phyloP scores from a whole-genome alignment of 345 rosid genomes.

The Lepidium sativum region DNA sequence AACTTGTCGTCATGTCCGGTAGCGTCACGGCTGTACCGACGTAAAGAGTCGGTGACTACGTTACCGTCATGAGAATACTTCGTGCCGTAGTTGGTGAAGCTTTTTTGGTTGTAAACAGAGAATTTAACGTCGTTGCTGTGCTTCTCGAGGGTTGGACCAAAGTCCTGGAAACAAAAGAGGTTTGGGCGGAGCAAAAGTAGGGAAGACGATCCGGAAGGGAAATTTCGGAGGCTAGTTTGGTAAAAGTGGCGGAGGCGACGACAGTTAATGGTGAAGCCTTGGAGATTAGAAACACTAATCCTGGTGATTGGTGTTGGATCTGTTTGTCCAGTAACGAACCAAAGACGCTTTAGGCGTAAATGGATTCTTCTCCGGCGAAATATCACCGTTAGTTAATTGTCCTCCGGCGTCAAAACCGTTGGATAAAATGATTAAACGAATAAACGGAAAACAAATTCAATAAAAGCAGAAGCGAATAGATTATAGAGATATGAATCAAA shows the following conservation, averaged over 20 bases:
- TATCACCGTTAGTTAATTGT: constrained; percentile 16
- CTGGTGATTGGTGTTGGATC: constrained; percentile 38
- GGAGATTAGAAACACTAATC: constrained; percentile 54
- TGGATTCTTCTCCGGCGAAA: constrained; percentile 36
- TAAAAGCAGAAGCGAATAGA: background rate
- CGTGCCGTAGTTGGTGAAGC: constrained; percentile 77
- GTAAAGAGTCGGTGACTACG: constrained; percentile 41
- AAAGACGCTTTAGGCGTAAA: constrained; percentile 65
- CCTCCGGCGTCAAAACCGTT: background rate
- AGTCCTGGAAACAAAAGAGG: constrained; percentile 76
- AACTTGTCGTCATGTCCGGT: constrained; percentile 37
- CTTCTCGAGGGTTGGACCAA: constrained; percentile 33
- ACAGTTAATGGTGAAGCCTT: constrained; percentile 70
- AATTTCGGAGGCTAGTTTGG: constrained; percentile 61
- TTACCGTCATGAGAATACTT: constrained; percentile 38
- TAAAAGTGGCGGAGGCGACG: constrained; percentile 50
- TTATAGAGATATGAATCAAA: background rate
- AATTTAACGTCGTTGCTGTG: constrained; percentile 47
- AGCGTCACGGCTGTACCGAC: constrained; percentile 47
- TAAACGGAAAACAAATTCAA: background rate
- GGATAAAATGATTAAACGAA: background rate
- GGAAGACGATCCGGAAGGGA: constrained; percentile 48
- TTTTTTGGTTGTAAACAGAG: constrained; percentile 38
- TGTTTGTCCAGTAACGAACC: constrained; percentile 81
- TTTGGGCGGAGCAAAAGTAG: constrained; percentile 65